These are phyloP conservation scores for Geoglossum glabrum DNA, from an alignment of 495 filamentous ascomycete species.

Conservation along the genomic window DNA sequence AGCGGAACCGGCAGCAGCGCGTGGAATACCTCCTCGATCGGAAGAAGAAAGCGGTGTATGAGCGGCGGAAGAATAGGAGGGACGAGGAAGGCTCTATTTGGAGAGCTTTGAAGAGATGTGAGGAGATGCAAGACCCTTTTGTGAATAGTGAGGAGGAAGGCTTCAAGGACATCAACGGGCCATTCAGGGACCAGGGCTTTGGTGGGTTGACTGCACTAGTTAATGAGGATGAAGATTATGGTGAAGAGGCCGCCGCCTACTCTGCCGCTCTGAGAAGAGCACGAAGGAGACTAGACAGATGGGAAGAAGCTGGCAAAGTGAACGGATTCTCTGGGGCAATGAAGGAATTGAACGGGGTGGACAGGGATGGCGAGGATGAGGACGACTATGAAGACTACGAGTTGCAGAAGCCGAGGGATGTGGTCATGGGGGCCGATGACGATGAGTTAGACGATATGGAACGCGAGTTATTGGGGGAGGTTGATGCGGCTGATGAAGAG, in stretches of 20 bases:
- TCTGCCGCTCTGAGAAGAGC: conserved; percentile 51
- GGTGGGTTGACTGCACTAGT: conserved; percentile 49
- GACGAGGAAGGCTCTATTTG: conserved; percentile 40
- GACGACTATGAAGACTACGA: conserved; percentile 15
- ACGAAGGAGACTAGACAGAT: conserved; percentile 48
- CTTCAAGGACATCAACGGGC: conserved; percentile 7
- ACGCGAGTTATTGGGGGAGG: conserved; percentile 23
- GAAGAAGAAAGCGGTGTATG: conserved; percentile 32
- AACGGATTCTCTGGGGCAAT: conserved; percentile 1
- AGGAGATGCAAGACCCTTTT: conserved; percentile 47
- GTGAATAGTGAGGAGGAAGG: conserved; percentile 60
- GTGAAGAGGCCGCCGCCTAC: conserved; percentile 55
- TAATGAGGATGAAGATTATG: conserved; percentile 54
- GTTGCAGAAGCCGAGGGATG: conserved; percentile 10
- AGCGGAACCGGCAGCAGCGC: conserved; percentile 68
- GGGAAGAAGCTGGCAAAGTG: conserved; percentile 32
- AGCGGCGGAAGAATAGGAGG: conserved; percentile 17
- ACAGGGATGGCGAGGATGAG: conserved; percentile 4
- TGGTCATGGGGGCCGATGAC: background rate
- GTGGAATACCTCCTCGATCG: conserved; percentile 73
- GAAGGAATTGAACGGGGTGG: background rate
- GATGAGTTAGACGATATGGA: conserved; percentile 28
- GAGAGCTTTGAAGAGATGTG: conserved; percentile 47
- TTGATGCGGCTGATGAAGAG: conserved; percentile 14
- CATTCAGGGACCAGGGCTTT: conserved; percentile 34